phyloP scores from a whole-genome alignment of 2,329 filamentous ascomycete genomes.

The Paradendryphiella salina region DNA sequence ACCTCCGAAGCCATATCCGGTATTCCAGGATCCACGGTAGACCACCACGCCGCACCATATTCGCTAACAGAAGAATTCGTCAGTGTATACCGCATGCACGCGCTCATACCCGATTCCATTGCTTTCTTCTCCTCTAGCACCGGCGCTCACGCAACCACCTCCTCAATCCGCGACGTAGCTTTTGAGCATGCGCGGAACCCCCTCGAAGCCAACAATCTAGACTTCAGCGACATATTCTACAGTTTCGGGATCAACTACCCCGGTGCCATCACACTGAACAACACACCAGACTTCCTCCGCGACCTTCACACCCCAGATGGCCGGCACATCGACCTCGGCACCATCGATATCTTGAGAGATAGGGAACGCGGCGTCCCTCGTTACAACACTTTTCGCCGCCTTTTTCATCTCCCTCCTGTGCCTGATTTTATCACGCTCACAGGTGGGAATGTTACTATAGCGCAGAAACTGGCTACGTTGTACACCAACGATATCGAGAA shows the following conservation, averaged over 20 bases:
- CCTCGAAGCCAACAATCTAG: slow-evolving; percentile 21
- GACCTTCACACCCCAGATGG: slow-evolving; percentile 50
- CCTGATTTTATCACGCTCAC: slow-evolving; percentile 40
- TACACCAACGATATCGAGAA: slow-evolving; percentile 50
- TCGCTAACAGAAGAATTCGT: slow-evolving; percentile 53
- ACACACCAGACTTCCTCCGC: slow-evolving; percentile 50
- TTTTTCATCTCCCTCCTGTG: slow-evolving; percentile 48
- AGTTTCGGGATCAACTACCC: slow-evolving; percentile 55
- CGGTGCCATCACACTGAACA: slow-evolving; percentile 51
- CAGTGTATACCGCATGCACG: slow-evolving; percentile 51
- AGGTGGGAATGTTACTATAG: no score
- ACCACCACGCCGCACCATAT: slow-evolving; percentile 49
- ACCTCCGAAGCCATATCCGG: slow-evolving; percentile 47
- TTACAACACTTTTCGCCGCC: slow-evolving; percentile 52
- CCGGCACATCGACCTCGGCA: slow-evolving; percentile 50
- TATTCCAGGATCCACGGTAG: slow-evolving; percentile 47
- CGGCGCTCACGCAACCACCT: slow-evolving; percentile 37
- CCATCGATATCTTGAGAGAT: slow-evolving; percentile 54
- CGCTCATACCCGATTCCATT: slow-evolving; percentile 48
- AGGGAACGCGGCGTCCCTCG: slow-evolving; percentile 54
- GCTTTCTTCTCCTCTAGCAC: slow-evolving; percentile 42
- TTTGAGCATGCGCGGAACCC: slow-evolving; percentile 44
- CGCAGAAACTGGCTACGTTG: slow-evolving; percentile 7
- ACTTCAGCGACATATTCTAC: slow-evolving; percentile 43
- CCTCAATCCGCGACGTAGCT: slow-evolving; percentile 18